Conservation (phyloP, 2,329 filamentous ascomycete species). For the Leptodontidium sp. region DNA sequence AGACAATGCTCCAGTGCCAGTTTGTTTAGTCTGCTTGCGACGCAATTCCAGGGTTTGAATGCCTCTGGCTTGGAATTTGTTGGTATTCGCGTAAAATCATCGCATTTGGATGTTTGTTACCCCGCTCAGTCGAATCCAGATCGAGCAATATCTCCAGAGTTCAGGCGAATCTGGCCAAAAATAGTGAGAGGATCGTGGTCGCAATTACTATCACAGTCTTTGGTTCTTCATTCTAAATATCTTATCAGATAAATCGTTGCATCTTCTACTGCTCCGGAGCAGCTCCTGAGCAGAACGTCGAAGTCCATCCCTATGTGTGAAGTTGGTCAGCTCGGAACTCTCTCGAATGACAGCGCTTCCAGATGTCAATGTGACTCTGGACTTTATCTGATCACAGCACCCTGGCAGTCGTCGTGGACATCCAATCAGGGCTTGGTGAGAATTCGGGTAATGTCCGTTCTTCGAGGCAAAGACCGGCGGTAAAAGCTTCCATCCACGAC, state of each 20-base stretch:
- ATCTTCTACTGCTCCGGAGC: neutral
- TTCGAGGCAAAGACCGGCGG: slow-evolving; percentile 3
- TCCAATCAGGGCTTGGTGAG: neutral
- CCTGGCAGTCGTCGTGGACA: neutral
- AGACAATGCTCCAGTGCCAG: neutral
- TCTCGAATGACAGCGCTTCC: slow-evolving; percentile 7
- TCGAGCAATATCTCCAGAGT: neutral
- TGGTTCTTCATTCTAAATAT: neutral
- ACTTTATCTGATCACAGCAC: neutral
- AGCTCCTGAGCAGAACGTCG: neutral
- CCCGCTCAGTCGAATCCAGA: neutral
- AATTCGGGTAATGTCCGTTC: slow-evolving; percentile 4
- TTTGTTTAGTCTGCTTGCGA: neutral
- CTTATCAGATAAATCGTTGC: neutral
- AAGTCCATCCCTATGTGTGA: neutral
- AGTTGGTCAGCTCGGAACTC: slow-evolving; percentile 1
- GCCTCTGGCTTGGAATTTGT: neutral
- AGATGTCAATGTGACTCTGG: slow-evolving; percentile 3
- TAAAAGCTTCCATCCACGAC: slow-evolving; percentile 4
- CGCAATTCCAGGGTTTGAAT: neutral
- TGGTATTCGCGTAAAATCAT: neutral
- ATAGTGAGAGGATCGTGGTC: too few relatives aligned
- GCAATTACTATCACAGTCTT: neutral
- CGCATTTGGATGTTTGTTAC: neutral
- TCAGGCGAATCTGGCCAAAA: too few relatives aligned